A percentile compares a stretch with the other conserved stretches of the same genome.
Conservation (phyloP, 345 rosid species). For the Camelina hispida region DNA sequence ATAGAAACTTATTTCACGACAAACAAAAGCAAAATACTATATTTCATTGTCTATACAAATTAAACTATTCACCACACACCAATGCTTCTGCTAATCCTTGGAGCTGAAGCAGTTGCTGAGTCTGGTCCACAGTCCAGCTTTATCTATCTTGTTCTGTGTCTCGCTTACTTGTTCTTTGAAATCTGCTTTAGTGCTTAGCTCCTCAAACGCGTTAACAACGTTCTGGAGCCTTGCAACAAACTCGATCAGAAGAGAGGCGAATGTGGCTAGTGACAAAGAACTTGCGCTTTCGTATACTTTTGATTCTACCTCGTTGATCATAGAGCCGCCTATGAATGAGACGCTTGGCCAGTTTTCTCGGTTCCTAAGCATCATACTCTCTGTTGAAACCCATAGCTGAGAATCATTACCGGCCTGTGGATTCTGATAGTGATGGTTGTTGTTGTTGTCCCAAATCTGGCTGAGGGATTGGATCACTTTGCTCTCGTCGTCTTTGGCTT, state of each 20-base stretch:
- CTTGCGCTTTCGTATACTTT: conserved; percentile 87
- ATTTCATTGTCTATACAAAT: conserved; percentile 25
- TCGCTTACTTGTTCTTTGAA: conserved; percentile 53
- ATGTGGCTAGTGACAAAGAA: conserved; percentile 81
- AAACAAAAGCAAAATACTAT: conserved; percentile 9
- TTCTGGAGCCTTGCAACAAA: conserved; percentile 92
- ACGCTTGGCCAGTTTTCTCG: conserved; percentile 66
- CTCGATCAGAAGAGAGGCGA: conserved; percentile 78
- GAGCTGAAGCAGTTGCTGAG: conserved; percentile 46
- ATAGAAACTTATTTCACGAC: conserved; percentile 17
- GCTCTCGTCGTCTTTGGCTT: conserved; percentile 53
- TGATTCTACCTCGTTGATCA: conserved; percentile 49
- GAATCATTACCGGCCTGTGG: conserved; percentile 36
- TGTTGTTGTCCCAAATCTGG: conserved; percentile 51
- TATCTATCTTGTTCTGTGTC: conserved; percentile 18
- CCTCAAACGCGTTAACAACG: conserved; percentile 65
- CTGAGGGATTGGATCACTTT: conserved; percentile 63
- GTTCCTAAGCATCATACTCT: conserved; percentile 45
- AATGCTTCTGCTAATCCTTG: conserved; percentile 30
- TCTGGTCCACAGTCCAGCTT: conserved; percentile 51
- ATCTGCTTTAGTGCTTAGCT: conserved; percentile 69
- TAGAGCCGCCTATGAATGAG: conserved; percentile 46
- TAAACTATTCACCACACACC: conserved; percentile 11
- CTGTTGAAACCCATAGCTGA: conserved; percentile 48
- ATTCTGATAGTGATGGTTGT: conserved; percentile 36